Evolutionary conservation across 306 rosid species (phyloP).

Genomic region (Citrullus colocynthis): DNA sequence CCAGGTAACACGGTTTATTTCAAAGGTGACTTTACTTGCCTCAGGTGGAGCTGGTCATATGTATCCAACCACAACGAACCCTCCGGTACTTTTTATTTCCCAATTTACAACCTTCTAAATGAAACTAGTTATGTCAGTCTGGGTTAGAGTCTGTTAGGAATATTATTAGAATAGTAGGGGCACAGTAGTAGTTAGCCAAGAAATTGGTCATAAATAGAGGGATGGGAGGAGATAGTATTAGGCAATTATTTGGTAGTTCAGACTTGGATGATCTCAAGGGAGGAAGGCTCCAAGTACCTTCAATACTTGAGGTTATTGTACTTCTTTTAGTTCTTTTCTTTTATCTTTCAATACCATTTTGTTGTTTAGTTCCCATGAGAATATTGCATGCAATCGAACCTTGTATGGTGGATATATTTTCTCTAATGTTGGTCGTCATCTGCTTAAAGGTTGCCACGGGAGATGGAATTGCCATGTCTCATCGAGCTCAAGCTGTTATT

Average conservation of each 20-base stretch:
- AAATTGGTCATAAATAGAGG: background rate
- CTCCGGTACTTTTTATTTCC: conserved; percentile 41
- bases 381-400: background rate
- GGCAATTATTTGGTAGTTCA: background rate
- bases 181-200: background rate
- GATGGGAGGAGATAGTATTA: background rate
- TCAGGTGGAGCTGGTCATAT: conserved; percentile 98
- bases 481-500: conserved; percentile 89
- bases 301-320: background rate
- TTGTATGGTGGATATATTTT: background rate
- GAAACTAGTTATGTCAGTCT: background rate
- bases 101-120: background rate
- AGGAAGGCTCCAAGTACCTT: background rate
- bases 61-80: conserved; percentile 90
- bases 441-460: conserved; percentile 76
- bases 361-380: background rate
- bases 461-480: conserved; percentile 95
- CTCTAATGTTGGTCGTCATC: conserved; percentile 9
- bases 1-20: conserved; percentile 83
- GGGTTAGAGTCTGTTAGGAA: background rate
- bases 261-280: background rate
- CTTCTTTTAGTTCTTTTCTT: background rate
- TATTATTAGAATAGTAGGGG: background rate
- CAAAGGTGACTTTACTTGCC: conserved; percentile 88
- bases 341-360: background rate